Base-by-base conservation (phyloP, 208 protist genomes). In the Angomonas ambiguus region DNA sequence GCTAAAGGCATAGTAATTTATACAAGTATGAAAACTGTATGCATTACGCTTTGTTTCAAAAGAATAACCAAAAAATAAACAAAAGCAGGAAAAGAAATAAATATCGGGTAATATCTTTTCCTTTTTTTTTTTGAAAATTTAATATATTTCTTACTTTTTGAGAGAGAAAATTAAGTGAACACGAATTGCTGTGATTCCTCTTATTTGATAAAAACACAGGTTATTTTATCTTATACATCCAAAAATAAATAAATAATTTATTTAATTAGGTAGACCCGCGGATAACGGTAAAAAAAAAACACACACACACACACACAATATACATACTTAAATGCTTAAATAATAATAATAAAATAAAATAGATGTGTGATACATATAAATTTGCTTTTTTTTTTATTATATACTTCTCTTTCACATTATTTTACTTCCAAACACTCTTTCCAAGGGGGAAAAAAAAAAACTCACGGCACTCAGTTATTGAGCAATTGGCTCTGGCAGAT, bases 41-140 rank as follows among this genome's bases (percentile, higher is more conserved):
- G 35, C 20, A 28, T 60, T 6, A 20, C 24, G 38, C 25, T 55
- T n/a, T 2, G 18, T n/a, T n/a, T n/a, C n/a, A n/a, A 3, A 60
- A 33, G 22, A 1, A 25, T 22, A 27, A 0, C 1, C 28, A 51
- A 51, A 18, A 56, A 62, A 71, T 67, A 70, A 69, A 75, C 49
- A 64, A 62, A 38, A 34, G 63, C 67, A 51, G 34, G 51, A 70
- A 68, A 33, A 28, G 56, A 49, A 63, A 41, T 10, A 33, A 34
- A 53, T 27, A 22, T 0, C 33, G 27, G 48, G 31, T 48, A 53
- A 51, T 20, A 45, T 69, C 34, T 22, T 35, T 61, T 61, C 20
- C 10, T 8, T 56, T 56, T 5, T 22, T 56, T 56, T 22, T 25
- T 22, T 22, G 11, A 25, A 10, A 31, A 8, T 25, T 22, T 6